Evolutionary conservation across 495 filamentous ascomycete genomes (phyloP), one percentile per base, ranked within the genome.

Genomic region (Penicillium lividum): DNA sequence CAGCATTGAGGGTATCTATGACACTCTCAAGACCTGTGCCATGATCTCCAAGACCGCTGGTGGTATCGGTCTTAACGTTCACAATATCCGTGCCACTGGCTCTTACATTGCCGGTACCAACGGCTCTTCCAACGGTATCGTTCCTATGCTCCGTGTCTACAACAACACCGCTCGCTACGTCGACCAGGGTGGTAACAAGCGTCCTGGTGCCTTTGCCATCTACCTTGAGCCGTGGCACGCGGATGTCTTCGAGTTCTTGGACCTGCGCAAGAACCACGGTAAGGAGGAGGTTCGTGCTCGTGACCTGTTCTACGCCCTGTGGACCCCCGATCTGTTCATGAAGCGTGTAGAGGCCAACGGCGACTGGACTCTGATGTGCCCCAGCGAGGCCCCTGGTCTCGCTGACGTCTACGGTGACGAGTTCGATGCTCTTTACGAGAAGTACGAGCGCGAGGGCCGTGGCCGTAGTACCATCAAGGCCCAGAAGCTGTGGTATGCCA

Each of bases 191-290:
- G 94, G 94, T 66, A 98, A 98, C 84, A 98, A 98, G 85, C 90
- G 94, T 45, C 94, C 94, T 34, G 94, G 94, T 76, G 94, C 94
- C 51, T 98, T 98, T 73, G 94, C 94, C 62, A 95, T 98, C 74
- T 98, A 98, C 77, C 82, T 98, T n/a, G 94, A 98, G 82, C 94
- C 94, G 16, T 98, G 94, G 94, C 94, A 98, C 77, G 88, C 93
- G 22, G 94, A 98, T 78, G 89, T 98, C 40, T 97, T 97, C 67
- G 88, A 93, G 70, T 98, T 95, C 82, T 84, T 98, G 61, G 94
- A 98, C 68, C 85, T 98, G 45, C 89, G 94, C 61, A 98, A 98
- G 86, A 98, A 98, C 75, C 94, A 98, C 73, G 94, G 94, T 61
- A 98, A 98, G 76, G 94, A 98, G 69, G 94, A 98, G 77, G 84